phyloP scores from a whole-genome alignment of 2,329 filamentous ascomycete genomes.

The Zopfia rhizophila region DNA sequence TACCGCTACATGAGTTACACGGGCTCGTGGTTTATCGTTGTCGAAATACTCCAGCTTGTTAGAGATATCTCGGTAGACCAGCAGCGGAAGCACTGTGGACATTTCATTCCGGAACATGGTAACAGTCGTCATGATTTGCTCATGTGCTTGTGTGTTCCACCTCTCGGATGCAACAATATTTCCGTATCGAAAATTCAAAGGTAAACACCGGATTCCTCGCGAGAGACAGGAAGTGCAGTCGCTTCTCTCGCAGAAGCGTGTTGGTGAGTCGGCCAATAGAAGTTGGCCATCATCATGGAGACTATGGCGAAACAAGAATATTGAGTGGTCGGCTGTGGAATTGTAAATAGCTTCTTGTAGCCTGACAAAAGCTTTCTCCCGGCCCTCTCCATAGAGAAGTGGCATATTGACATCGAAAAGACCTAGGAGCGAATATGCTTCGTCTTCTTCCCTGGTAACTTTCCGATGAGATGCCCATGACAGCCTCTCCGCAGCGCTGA shows the following conservation, averaged over 20 bases:
- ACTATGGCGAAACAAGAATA: conserved; percentile 21
- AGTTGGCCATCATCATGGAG: conserved; percentile 4
- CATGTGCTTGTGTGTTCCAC: conserved; percentile 13
- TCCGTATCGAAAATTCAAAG: conserved; percentile 4
- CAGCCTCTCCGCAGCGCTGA: conserved; percentile 27
- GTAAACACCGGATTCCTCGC: neutral
- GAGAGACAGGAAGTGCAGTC: conserved; percentile 9
- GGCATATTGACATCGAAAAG: conserved; percentile 34
- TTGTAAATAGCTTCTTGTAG: conserved; percentile 21
- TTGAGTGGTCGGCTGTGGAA: conserved; percentile 17
- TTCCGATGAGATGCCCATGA: conserved; percentile 16
- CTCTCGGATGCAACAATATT: conserved; percentile 4
- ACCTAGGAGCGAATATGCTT: conserved; percentile 41
- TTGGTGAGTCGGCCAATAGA: conserved; percentile 15
- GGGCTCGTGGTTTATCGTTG: neutral
- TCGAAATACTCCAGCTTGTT: conserved; percentile 2
- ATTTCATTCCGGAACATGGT: conserved; percentile 6
- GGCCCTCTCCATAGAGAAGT: conserved; percentile 21
- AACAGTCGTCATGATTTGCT: conserved; percentile 14
- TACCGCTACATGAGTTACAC: conserved; percentile 13
- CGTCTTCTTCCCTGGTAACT: conserved; percentile 35
- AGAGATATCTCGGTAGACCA: conserved; percentile 9
- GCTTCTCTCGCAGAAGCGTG: conserved; percentile 15
- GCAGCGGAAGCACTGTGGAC: conserved; percentile 10
- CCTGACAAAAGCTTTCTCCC: conserved; percentile 17